Conservation (phyloP, 2,329 filamentous ascomycete genomes). For the Monilinia aucupariae region DNA sequence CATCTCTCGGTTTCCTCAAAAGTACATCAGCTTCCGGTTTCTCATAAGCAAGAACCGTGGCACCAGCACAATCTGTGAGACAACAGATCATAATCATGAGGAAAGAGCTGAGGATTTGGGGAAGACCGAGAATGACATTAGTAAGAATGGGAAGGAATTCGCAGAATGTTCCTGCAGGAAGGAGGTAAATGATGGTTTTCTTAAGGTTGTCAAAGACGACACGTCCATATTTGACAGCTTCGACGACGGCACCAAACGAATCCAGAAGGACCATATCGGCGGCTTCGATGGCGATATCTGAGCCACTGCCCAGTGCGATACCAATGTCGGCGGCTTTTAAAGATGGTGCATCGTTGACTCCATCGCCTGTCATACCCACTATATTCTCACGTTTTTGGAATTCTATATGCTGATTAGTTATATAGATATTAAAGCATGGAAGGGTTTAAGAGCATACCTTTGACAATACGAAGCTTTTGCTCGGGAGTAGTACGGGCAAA, state of each 20-base stretch:
- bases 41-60: conserved; percentile 69
- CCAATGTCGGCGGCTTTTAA: conserved; percentile 61
- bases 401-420: conserved; percentile 14
- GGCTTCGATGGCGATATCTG: conserved; percentile 57
- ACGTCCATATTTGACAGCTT: conserved; percentile 66
- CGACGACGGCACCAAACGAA: conserved; percentile 64
- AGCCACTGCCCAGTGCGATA: conserved; percentile 53
- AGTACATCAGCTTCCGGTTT: conserved; percentile 71
- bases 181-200: conserved; percentile 57
- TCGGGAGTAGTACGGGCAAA: conserved; percentile 71
- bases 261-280: conserved; percentile 61
- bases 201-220: conserved; percentile 77
- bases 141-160: conserved; percentile 56
- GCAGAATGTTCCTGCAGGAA: conserved; percentile 54
- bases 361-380: conserved; percentile 48
- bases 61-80: conserved; percentile 69
- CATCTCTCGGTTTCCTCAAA: conserved; percentile 59
- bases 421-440: not conserved
- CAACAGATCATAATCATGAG: conserved; percentile 48
- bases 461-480: conserved; percentile 71
- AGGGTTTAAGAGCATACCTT: conserved; percentile 42
- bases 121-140: conserved; percentile 53
- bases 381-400: conserved; percentile 49
- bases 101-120: conserved; percentile 53
- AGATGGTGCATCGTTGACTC: conserved; percentile 47